Base-by-base conservation (phyloP, 306 rosid species). In the Castanea sativa region DNA sequence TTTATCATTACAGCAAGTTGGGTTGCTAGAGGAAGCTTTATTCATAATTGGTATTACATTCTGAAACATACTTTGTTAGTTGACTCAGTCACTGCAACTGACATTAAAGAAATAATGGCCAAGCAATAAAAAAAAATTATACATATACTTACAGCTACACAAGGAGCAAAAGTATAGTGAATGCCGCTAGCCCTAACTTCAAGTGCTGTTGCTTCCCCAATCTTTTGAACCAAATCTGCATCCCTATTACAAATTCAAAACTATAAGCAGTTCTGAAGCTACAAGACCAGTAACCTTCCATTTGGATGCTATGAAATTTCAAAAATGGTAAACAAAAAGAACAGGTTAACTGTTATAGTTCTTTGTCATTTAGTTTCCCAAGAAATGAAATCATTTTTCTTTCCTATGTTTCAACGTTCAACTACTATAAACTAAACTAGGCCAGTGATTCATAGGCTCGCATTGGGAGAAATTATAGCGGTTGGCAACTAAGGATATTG, bases 111-210 rank as follows among this genome's bases (percentile, higher is more conserved):
- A 69, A 56, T 55, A 2, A 10, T 21, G 27, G 21, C 20, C 4
- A 10, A 69, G 33, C 2, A 18, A 41, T 8, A 41, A 41, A 41
- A 38, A 23, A 53, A 15, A 20, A 19, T 23, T 55, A 70, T 4
- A 49, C 16, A 10, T 49, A 71, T 14, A 83, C 97, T 85, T 88
- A 94, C 97, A 59, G 97, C 95, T 41, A 94, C 92, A 83, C 97
- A 94, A 7, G 95, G 98, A 74, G 97, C 91, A 83, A 92, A 94
- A 35, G 83, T n/a, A 83, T 84, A 92, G 77, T 90, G 90, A 73
- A 81, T 79, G 68, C 98, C 98, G 32, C 97, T 91, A 2, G 97
- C 97, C 84, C 88, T 82, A 82, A 88, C 91, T 91, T 94, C 97
- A 79, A 87, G 88, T 55, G 98, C 97, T 4, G 97, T 94, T 71